Evolutionary conservation across 2,329 filamentous ascomycete species (phyloP), one percentile per base, ranked within the genome.

Genomic region (Phaeosphaeriaceae sp.): DNA sequence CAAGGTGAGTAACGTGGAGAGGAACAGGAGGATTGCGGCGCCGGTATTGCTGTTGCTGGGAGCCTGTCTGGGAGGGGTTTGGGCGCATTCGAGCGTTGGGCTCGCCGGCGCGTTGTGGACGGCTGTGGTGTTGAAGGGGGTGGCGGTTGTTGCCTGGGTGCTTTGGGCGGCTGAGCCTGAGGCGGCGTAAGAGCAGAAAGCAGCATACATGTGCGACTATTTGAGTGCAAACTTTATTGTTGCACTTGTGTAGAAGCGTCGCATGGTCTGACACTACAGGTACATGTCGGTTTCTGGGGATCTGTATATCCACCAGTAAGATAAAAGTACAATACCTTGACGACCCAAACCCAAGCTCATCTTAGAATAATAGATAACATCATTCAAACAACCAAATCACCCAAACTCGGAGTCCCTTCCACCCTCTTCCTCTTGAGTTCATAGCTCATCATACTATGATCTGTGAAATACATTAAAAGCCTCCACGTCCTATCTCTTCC

Each of bases 371-470:
- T 22, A 13, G 21, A 46, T 9, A 35, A 40, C n/a, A 55, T 28
- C 6, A 24, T 22, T 53, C 64, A 75, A 3, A 75, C 68, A 4
- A 74, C 57, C 48, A 76, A 54, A 13, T 68, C 69, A 8, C 49
- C 67, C 17, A 75, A 35, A 22, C 56, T 59, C n/a, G 51, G 54
- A 9, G 60, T 55, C 8, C 44, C 55, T 3, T 51, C 56, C 23
- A 30, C 58, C 47, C 56, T 61, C 28, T 53, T 54, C 54, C 72
- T 78, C 22, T 69, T 67, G n/a, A 93, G 76, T 74, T 92, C 88
- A 78, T 93, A 94, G 58, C 85, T 89, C 64, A 92, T 71, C 26
- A 94, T 84, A 1, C 86, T 85, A 67, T 91, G 88, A 75, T 93
- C 88, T 58, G 84, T 84, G 72, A 90, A 94, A 73, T 91, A 88